Percentiles rank a stretch among this genome's conserved stretches.
phyloP scores from a whole-genome alignment of 148 eudicot species.

The Rhododendron simsii region DNA sequence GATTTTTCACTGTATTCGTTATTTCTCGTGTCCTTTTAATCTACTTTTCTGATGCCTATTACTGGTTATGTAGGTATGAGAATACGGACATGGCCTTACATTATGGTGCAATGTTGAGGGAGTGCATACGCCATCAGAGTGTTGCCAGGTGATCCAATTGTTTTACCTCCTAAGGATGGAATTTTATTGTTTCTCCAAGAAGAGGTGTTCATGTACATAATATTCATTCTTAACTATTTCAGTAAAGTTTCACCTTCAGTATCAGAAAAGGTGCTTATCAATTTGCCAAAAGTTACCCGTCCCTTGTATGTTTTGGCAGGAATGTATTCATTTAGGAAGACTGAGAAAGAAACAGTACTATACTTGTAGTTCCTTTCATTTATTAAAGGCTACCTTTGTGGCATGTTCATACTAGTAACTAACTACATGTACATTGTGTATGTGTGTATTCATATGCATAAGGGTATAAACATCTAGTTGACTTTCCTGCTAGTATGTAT shows the following conservation, averaged over 20 bases:
- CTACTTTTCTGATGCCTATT: slow-evolving; percentile 15
- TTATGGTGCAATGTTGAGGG: slow-evolving; percentile 96
- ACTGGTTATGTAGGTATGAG: slow-evolving; percentile 50
- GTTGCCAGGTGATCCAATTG: slow-evolving; percentile 70
- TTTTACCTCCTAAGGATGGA: neutral
- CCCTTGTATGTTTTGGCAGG: neutral
- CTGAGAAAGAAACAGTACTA: neutral
- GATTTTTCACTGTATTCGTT: neutral
- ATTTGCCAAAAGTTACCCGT: neutral
- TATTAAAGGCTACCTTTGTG: neutral
- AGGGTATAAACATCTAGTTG: neutral
- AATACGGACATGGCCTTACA: slow-evolving; percentile 85
- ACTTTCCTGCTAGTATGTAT: neutral
- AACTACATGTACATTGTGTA: neutral
- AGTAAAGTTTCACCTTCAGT: neutral
- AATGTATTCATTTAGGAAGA: neutral
- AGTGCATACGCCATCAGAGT: slow-evolving; percentile 97
- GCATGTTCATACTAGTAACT: no score
- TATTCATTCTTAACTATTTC: neutral
- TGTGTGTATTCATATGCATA: neutral
- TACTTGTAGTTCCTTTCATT: neutral
- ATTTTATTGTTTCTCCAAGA: neutral
- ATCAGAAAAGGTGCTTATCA: neutral
- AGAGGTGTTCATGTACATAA: neutral
- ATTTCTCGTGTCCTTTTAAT: neutral